A percentile compares a stretch with the other conserved stretches of the same genome.
Conservation (phyloP, 352 stramenopile genomes). For the Pythium scleroteichum region DNA sequence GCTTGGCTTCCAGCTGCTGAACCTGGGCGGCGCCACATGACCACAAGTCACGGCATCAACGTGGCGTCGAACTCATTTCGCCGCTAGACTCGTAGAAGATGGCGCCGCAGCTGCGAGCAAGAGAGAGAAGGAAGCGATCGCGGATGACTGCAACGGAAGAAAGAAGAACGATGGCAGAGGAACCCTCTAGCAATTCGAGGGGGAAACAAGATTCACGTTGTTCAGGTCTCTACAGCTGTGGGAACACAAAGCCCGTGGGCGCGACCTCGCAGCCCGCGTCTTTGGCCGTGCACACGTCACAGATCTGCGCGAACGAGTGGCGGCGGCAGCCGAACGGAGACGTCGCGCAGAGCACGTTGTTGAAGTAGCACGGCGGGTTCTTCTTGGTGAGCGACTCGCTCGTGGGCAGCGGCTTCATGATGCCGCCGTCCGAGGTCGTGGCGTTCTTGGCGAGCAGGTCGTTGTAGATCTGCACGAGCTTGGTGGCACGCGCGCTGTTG, state of each 20-base stretch:
- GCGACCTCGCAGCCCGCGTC: slow-evolving; percentile 34
- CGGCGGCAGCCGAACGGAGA: slow-evolving; percentile 55
- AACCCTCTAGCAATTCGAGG: too few species aligned
- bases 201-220: too few species aligned
- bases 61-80: too few species aligned
- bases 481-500: slow-evolving; percentile 47
- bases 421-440: slow-evolving; percentile 35
- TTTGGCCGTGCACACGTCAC: slow-evolving; percentile 41
- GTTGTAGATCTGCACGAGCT: slow-evolving; percentile 52
- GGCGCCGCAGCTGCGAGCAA: too few species aligned
- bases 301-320: slow-evolving; percentile 60
- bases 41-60: too few species aligned
- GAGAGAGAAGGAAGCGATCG: background rate
- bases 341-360: slow-evolving; percentile 47
- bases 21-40: too few species aligned
- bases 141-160: too few species aligned
- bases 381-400: slow-evolving; percentile 31
- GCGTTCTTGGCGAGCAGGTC: slow-evolving; percentile 31
- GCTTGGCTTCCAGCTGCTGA: too few species aligned
- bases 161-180: too few species aligned
- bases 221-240: slow-evolving; percentile 6
- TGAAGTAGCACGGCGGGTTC: slow-evolving; percentile 68
- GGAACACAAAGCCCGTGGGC: slow-evolving; percentile 11
- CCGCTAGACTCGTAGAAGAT: too few species aligned
- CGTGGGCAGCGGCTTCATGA: slow-evolving; percentile 51